Percentiles rank a stretch among this genome's conserved stretches.
Conservation (phyloP, 345 rosid species). For the Adansonia digitata region DNA sequence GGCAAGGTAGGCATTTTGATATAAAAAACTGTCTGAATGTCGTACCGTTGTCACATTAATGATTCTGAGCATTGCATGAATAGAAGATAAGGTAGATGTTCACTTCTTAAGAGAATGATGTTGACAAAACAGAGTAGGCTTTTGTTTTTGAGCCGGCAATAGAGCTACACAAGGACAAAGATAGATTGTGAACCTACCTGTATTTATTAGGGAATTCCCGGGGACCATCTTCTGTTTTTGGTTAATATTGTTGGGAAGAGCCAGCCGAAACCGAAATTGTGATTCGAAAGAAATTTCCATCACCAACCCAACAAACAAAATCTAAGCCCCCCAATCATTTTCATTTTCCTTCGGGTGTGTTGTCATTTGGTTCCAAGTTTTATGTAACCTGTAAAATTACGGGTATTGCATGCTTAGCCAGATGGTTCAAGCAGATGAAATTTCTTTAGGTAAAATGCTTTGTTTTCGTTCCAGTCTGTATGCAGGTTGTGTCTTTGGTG, state of each 20-base stretch:
- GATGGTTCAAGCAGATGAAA: not conserved
- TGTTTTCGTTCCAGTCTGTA: not conserved
- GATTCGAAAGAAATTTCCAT: conserved; percentile 5
- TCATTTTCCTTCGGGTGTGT: not conserved
- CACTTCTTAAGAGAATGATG: not conserved
- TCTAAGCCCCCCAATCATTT: conserved; percentile 5
- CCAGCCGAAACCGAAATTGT: not conserved
- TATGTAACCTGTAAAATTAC: not conserved
- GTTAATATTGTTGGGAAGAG: no score
- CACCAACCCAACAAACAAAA: conserved; percentile 4
- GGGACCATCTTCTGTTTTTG: not conserved
- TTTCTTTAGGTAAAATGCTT: not conserved
- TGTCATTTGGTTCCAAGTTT: not conserved
- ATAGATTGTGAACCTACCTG: not conserved
- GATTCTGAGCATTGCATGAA: conserved; percentile 6
- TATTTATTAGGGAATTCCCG: not conserved
- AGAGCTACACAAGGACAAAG: not conserved
- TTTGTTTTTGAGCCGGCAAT: conserved; percentile 7
- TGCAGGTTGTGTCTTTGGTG: not conserved
- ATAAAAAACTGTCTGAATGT: not conserved
- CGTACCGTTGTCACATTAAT: not conserved
- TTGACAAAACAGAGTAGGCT: not conserved
- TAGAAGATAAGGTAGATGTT: not conserved
- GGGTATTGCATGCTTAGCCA: not conserved
- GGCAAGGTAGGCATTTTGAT: not conserved